Conservation (phyloP, 139 green algal genomes). For the Chlamydomonas schloesseri region DNA sequence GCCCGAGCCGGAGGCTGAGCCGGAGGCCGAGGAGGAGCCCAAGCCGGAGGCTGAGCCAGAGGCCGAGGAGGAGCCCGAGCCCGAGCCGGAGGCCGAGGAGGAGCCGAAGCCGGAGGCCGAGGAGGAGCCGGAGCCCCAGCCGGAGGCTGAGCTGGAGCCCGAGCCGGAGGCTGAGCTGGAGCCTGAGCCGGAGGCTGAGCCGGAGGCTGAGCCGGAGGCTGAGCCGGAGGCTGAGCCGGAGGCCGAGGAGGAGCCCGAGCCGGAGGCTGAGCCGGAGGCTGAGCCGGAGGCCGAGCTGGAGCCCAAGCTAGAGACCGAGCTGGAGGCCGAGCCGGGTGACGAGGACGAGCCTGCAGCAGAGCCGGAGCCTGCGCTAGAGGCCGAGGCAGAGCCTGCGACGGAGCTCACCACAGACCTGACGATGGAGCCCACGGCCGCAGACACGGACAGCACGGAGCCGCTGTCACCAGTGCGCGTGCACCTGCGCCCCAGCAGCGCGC, state of each 20-base stretch:
- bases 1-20: not conserved
- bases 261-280: constrained; percentile 6
- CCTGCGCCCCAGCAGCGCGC: too few relatives aligned
- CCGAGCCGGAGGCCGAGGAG: not conserved
- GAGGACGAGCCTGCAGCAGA: not conserved
- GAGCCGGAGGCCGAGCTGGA: not conserved
- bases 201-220: not conserved
- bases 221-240: too few relatives aligned
- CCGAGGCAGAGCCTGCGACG: not conserved
- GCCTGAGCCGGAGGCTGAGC: not conserved
- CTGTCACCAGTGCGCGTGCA: too few relatives aligned
- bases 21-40: too few relatives aligned
- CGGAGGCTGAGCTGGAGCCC: too few relatives aligned
- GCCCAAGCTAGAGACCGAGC: too few relatives aligned
- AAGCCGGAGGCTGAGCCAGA: not conserved
- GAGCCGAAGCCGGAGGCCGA: not conserved
- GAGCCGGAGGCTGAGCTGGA: not conserved
- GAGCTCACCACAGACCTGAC: not conserved
- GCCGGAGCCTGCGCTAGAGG: not conserved
- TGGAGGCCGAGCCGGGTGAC: not conserved
- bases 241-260: not conserved
- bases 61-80: not conserved
- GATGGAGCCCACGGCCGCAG: too few relatives aligned
- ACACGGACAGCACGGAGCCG: too few relatives aligned
- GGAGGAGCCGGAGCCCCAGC: not conserved